Base-by-base conservation (phyloP, 1,139 yeast species). In the Chernovozyma sophiae-reginae region DNA sequence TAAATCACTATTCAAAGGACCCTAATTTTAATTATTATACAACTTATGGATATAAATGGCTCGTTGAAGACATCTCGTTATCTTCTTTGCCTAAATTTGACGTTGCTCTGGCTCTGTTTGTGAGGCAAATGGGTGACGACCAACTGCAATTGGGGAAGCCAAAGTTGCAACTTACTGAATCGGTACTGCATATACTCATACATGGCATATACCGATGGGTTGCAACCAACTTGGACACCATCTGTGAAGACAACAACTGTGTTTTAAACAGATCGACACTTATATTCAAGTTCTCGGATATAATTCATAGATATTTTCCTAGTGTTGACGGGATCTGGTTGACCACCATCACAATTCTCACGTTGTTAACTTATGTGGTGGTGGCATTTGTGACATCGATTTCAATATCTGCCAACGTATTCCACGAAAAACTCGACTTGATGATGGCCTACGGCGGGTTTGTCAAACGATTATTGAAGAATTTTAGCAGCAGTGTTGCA, bases 281-380 rank as follows among this genome's bases (percentile, higher is more conserved):
- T 24, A 54, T 65, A 3, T 65, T 60, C 49, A 56, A 55, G 39
- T 59, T 65, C 33, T 45, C 57, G 7, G 41, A 47, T 4, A 59
- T 60, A 2, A 36, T 63, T 20, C 39, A 37, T 14, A 19, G 31
- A 17, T 40, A 41, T 33, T 56, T 39, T 37, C 56, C 49, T 39
- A 34, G 7, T 29, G 4, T 39, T 53, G 31, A 55, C 39, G 31
- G 14, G 56, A 65, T 13, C 43, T 65, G n/a, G n/a, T 42, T 16
- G 35, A 59, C 6, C 65, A 56, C 49, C 38, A 58, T 25, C 11
- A 44, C 4, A 65, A 62, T 43, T 64, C 4, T 27, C 62, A 0
- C 33, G 60, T 12, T 40, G 58, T 39, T 65, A 10, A 55, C 62
- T 27, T 39, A 62, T 39, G 61, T 65, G 39, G 52, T 60, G 22